Conservation (phyloP, 805 yeast genomes). For the Schizosaccharomyces lindneri region DNA sequence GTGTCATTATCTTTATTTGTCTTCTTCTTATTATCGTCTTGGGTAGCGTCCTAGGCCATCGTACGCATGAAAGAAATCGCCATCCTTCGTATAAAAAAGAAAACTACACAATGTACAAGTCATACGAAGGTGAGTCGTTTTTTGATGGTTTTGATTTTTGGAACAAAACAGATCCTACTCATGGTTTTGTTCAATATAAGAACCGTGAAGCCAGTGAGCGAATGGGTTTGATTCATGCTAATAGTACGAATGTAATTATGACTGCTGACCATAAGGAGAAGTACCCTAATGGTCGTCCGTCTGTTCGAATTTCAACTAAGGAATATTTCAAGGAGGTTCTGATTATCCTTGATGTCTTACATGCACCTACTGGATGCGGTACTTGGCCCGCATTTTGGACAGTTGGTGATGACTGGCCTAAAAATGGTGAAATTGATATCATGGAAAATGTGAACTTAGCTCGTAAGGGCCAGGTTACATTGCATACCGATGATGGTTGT, state of each 20-base stretch:
- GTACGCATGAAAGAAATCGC: background rate
- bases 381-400: constrained; percentile 4
- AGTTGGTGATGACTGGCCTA: constrained; percentile 1
- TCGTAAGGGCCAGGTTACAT: background rate
- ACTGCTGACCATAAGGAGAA: background rate
- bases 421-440: constrained; percentile 2
- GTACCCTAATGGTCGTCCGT: background rate
- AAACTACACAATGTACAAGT: background rate
- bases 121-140: background rate
- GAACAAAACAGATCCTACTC: constrained; percentile 1
- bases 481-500: constrained; percentile 2
- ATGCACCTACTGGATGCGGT: constrained; percentile 3
- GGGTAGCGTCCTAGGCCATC: constrained; percentile 1
- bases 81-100: background rate
- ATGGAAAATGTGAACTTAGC: constrained; percentile 1
- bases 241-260: background rate
- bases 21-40: background rate
- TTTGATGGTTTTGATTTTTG: background rate
- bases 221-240: background rate
- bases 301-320: background rate
- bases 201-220: background rate
- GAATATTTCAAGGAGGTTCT: background rate
- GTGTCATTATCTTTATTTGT: background rate
- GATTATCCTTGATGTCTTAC: background rate
- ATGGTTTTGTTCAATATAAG: constrained; percentile 1